Evolutionary conservation across 1,139 yeast species (phyloP).

Genomic region (Yamadazyma dushanensis): DNA sequence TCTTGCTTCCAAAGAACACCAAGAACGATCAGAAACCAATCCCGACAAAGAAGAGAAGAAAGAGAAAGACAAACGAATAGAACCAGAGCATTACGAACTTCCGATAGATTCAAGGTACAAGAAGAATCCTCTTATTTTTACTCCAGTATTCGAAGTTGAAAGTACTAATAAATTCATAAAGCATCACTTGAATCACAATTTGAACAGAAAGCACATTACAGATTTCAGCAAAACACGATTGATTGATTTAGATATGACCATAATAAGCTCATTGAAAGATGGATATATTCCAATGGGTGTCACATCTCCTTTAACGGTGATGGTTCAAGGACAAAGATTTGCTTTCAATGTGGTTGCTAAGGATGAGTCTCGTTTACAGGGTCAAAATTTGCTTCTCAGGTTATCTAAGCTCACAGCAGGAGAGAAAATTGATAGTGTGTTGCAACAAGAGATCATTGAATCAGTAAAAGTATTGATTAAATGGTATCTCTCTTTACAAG

Average conservation of each 20-base stretch:
- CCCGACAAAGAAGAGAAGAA: conserved; percentile 1
- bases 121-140: conserved; percentile 31
- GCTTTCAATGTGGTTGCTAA: conserved; percentile 28
- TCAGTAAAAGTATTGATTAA: conserved; percentile 26
- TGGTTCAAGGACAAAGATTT: conserved; percentile 22
- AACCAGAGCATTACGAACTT: background rate
- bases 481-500: conserved; percentile 38
- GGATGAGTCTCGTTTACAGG: conserved; percentile 17
- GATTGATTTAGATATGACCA: background rate
- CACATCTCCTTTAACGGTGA: background rate
- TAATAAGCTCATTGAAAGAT: background rate
- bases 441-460: conserved; percentile 13
- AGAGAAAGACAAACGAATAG: conserved; percentile 1
- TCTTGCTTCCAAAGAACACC: background rate
- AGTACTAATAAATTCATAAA: conserved; percentile 22
- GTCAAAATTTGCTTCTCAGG: conserved; percentile 2
- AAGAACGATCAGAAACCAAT: background rate
- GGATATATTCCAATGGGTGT: background rate
- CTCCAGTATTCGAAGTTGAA: conserved; percentile 41
- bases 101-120: conserved; percentile 22
- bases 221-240: background rate
- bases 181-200: conserved; percentile 1
- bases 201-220: background rate
- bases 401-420: background rate
- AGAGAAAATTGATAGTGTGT: background rate